These are phyloP conservation scores for Exutisphaerella laricina DNA, from an alignment of 2,329 filamentous ascomycete genomes.

Conservation along the genomic window DNA sequence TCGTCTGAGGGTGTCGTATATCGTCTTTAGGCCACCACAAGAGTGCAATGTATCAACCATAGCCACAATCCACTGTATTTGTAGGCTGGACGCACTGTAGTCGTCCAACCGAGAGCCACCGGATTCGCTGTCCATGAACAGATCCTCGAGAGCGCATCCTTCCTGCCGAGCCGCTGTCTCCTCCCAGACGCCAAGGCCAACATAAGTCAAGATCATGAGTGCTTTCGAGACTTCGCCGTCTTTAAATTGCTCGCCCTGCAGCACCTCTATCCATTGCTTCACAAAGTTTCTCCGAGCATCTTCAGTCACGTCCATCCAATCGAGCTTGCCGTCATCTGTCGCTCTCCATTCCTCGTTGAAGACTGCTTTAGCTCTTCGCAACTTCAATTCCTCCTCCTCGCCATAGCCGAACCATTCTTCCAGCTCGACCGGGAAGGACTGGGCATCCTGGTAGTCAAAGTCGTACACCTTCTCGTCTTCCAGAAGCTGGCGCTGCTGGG, in stretches of 20 bases:
- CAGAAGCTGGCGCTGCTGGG: slow-evolving; percentile 28
- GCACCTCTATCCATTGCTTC: slow-evolving; percentile 34
- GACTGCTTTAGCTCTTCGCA: slow-evolving; percentile 67
- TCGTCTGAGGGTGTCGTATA: slow-evolving; percentile 37
- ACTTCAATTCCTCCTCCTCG: slow-evolving; percentile 73
- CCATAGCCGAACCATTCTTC: slow-evolving; percentile 98
- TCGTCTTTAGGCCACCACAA: slow-evolving; percentile 36
- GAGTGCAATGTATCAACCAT: slow-evolving; percentile 41
- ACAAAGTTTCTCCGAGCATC: slow-evolving; percentile 56
- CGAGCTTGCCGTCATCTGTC: slow-evolving; percentile 36
- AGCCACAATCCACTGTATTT: slow-evolving; percentile 42
- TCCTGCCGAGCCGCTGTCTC: slow-evolving; percentile 42
- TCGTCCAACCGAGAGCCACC: slow-evolving; percentile 30
- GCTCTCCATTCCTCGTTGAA: slow-evolving; percentile 70
- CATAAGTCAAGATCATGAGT: slow-evolving; percentile 44
- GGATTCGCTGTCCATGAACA: slow-evolving; percentile 22
- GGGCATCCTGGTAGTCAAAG: slow-evolving; percentile 56
- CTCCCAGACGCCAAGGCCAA: slow-evolving; percentile 46
- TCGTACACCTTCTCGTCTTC: slow-evolving; percentile 57
- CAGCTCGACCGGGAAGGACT: slow-evolving; percentile 72
- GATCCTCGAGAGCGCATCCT: slow-evolving; percentile 23
- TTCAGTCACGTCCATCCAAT: slow-evolving; percentile 63
- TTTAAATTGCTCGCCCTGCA: slow-evolving; percentile 33
- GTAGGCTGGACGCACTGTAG: slow-evolving; percentile 35
- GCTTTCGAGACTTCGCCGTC: slow-evolving; percentile 30